Percentiles rank a stretch among this genome's conserved stretches.
Conservation (phyloP, 2,329 filamentous ascomycete species). For the Diaporthe batatas region DNA sequence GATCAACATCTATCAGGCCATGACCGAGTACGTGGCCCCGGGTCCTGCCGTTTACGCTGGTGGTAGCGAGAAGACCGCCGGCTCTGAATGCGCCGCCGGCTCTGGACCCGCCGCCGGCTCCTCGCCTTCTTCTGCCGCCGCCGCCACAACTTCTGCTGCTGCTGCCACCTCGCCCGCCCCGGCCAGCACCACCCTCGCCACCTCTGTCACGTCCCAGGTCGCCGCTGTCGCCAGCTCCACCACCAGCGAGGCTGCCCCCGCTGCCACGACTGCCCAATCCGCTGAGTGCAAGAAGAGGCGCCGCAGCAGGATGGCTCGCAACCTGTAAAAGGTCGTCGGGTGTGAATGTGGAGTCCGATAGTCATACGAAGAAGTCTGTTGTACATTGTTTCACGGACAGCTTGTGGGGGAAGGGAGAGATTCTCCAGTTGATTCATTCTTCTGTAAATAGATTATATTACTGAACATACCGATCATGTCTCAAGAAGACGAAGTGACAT, state of each 20-base stretch:
- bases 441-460: conserved; percentile 30
- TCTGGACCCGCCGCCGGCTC: conserved; percentile 19
- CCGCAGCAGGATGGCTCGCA: background rate
- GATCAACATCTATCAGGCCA: conserved; percentile 61
- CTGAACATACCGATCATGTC: conserved; percentile 13
- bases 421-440: conserved; percentile 28
- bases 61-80: conserved; percentile 56
- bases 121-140: background rate
- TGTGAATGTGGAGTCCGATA: background rate
- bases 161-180: conserved; percentile 4
- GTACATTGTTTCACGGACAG: conserved; percentile 20
- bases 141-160: background rate
- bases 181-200: conserved; percentile 18
- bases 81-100: conserved; percentile 51
- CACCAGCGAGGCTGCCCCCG: conserved; percentile 12
- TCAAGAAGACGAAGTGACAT: background rate
- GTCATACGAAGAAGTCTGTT: background rate
- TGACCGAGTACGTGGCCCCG: conserved; percentile 57
- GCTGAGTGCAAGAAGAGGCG: conserved; percentile 35
- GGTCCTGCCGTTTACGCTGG: conserved; percentile 58
- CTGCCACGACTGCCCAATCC: background rate
- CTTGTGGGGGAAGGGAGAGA: background rate
- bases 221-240: conserved; percentile 21
- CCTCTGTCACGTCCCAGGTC: conserved; percentile 19
- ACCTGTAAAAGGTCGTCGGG: background rate